Percentiles rank a stretch among this genome's conserved stretches.
Evolutionary conservation across 1,284 basidiomycete genomes (phyloP).

Genomic region (Rhodotorula mucilaginosa): DNA sequence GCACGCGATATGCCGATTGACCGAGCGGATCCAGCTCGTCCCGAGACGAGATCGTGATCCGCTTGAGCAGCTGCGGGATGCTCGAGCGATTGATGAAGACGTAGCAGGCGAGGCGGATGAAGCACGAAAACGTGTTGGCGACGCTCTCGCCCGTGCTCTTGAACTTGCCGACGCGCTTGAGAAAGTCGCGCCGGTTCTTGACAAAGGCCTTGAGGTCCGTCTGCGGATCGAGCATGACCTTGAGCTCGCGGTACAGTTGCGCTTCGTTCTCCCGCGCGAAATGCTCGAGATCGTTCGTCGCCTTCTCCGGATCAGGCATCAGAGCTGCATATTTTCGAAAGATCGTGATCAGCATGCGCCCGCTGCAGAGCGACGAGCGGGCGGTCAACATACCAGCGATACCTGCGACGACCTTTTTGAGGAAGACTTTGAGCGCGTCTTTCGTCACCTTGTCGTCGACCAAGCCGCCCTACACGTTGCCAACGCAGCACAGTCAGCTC

Average conservation of each 20-base stretch:
- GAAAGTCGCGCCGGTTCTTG: slow-evolving; percentile 76
- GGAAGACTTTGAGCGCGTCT: slow-evolving; percentile 55
- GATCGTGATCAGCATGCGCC: not conserved
- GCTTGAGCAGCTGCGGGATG: slow-evolving; percentile 69
- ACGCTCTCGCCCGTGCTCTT: slow-evolving; percentile 3
- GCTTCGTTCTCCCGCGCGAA: slow-evolving; percentile 87
- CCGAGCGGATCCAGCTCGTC: slow-evolving; percentile 32
- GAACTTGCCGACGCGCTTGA: slow-evolving; percentile 69
- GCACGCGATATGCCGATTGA: slow-evolving; percentile 46
- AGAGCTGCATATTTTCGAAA: slow-evolving; percentile 49
- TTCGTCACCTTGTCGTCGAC: slow-evolving; percentile 72
- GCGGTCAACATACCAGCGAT: slow-evolving; percentile 58
- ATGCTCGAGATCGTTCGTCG: slow-evolving; percentile 69
- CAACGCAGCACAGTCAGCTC: not conserved
- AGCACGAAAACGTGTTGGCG: slow-evolving; percentile 65
- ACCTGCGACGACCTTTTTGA: slow-evolving; percentile 60
- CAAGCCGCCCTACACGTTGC: slow-evolving; percentile 66
- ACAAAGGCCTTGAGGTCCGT: slow-evolving; percentile 75
- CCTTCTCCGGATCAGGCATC: slow-evolving; percentile 71
- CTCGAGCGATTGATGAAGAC: slow-evolving; percentile 80
- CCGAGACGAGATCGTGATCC: slow-evolving; percentile 49
- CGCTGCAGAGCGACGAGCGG: not conserved
- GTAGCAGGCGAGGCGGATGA: slow-evolving; percentile 70
- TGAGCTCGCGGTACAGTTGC: slow-evolving; percentile 78
- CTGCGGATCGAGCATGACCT: slow-evolving; percentile 75